Conservation (phyloP, 1,284 basidiomycete genomes). For the Farysia itapuensis region DNA sequence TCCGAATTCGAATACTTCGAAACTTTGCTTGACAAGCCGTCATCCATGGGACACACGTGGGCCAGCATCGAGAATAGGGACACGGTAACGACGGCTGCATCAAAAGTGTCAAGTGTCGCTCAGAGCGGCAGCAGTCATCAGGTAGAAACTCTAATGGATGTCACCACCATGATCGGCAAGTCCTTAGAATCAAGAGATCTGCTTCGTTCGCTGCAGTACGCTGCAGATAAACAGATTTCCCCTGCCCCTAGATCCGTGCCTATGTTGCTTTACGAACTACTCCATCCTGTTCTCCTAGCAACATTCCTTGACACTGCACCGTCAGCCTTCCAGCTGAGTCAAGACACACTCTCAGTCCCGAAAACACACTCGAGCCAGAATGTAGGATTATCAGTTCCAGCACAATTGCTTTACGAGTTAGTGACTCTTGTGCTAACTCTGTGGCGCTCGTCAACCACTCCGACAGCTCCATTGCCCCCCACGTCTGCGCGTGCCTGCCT, state of each 20-base stretch:
- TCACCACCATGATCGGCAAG: conserved; percentile 2
- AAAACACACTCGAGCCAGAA: conserved; percentile 25
- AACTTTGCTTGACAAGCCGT: conserved; percentile 10
- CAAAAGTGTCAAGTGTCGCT: neutral
- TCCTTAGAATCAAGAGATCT: conserved; percentile 7
- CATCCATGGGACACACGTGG: too few species aligned
- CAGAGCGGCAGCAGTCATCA: neutral
- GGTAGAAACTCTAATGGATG: conserved; percentile 18
- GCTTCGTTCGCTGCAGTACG: conserved; percentile 5
- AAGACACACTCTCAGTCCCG: conserved; percentile 7
- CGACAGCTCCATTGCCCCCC: too few species aligned
- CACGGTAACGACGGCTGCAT: neutral
- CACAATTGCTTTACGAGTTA: conserved; percentile 27
- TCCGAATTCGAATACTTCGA: conserved; percentile 47
- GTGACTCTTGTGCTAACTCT: conserved; percentile 19
- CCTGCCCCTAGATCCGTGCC: conserved; percentile 7
- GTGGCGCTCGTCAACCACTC: conserved; percentile 16
- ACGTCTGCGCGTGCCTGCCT: conserved; percentile 10
- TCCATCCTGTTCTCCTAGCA: conserved; percentile 18
- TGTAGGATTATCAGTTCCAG: conserved; percentile 13
- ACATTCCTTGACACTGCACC: conserved; percentile 38
- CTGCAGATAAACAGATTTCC: neutral
- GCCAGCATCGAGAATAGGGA: conserved; percentile 1
- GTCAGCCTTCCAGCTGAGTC: conserved; percentile 35
- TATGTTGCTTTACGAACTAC: conserved; percentile 16